Conservation (phyloP, 345 rosid genomes). For the Viola odorata region DNA sequence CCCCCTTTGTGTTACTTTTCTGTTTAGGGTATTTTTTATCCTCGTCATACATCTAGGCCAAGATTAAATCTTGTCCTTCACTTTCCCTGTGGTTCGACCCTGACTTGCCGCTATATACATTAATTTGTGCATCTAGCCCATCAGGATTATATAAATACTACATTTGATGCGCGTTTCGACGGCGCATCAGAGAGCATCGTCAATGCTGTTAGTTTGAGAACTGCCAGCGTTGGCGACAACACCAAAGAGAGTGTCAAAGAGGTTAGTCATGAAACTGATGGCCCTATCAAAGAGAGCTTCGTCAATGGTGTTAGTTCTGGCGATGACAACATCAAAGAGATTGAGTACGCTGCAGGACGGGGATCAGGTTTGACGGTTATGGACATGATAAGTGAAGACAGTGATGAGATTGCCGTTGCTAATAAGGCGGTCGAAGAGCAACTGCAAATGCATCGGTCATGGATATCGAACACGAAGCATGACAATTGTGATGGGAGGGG, state of each 20-base stretch:
- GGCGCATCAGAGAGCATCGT: not conserved
- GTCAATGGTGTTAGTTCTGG: not conserved
- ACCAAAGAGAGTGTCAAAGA: too few relatives aligned
- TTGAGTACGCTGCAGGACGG: slow-evolving; percentile 14
- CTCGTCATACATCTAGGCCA: too few relatives aligned
- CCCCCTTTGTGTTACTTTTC: too few relatives aligned
- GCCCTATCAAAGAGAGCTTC: not conserved
- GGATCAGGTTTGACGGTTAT: not conserved
- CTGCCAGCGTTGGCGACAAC: not conserved
- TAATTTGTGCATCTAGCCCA: too few relatives aligned
- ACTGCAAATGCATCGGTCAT: slow-evolving; percentile 58
- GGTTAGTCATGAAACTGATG: not conserved
- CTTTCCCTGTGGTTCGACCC: too few relatives aligned
- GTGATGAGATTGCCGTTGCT: slow-evolving; percentile 38
- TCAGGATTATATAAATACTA: too few relatives aligned
- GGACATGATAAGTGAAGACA: slow-evolving; percentile 1
- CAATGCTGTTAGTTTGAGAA: not conserved
- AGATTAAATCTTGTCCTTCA: too few relatives aligned
- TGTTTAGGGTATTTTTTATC: too few relatives aligned
- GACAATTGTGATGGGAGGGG: slow-evolving; percentile 48
- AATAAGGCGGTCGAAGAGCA: slow-evolving; percentile 34
- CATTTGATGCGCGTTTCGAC: too few relatives aligned
- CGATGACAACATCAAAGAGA: slow-evolving; percentile 2
- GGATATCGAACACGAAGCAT: slow-evolving; percentile 23
- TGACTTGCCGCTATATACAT: too few relatives aligned